Percentiles rank a stretch among this genome's conserved stretches.
Conservation (phyloP, 768 basidiomycete genomes). For the Serendipita vermifera region DNA sequence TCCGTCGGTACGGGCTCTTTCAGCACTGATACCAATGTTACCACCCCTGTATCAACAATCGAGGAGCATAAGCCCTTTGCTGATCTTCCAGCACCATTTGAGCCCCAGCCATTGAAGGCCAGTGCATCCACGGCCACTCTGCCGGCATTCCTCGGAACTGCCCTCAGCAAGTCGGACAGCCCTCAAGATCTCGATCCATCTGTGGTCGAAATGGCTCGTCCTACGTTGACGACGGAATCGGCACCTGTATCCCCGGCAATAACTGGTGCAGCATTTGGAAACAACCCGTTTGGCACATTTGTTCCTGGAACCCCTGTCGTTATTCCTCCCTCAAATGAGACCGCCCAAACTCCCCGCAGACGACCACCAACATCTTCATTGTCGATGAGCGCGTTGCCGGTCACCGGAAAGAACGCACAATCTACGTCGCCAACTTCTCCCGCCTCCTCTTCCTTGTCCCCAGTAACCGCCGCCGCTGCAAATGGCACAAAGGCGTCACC, state of each 20-base stretch:
- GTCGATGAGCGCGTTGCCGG: background rate
- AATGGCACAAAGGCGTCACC: background rate
- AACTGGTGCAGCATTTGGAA: background rate
- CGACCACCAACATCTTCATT: background rate
- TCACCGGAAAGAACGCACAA: background rate
- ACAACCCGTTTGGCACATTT: background rate
- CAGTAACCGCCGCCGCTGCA: background rate
- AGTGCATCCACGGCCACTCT: slow-evolving; percentile 25
- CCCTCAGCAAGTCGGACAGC: slow-evolving; percentile 29
- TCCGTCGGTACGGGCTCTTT: background rate
- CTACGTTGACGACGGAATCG: slow-evolving; percentile 63
- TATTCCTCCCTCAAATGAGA: slow-evolving; percentile 12
- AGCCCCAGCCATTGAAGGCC: background rate
- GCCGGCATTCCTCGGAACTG: slow-evolving; percentile 26
- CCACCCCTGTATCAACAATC: background rate
- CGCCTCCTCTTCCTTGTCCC: too few species aligned
- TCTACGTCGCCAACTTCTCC: background rate
- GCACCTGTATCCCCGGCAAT: slow-evolving; percentile 28
- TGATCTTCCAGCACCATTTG: background rate
- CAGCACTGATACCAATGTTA: background rate
- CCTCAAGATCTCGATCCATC: slow-evolving; percentile 49
- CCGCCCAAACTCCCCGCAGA: background rate
- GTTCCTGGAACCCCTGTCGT: slow-evolving; percentile 9
- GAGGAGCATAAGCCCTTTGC: background rate
- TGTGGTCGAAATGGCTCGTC: slow-evolving; percentile 62